Evolutionary conservation across 164 flowering plant genomes (phyloP).

Genomic region (Piper betle): DNA sequence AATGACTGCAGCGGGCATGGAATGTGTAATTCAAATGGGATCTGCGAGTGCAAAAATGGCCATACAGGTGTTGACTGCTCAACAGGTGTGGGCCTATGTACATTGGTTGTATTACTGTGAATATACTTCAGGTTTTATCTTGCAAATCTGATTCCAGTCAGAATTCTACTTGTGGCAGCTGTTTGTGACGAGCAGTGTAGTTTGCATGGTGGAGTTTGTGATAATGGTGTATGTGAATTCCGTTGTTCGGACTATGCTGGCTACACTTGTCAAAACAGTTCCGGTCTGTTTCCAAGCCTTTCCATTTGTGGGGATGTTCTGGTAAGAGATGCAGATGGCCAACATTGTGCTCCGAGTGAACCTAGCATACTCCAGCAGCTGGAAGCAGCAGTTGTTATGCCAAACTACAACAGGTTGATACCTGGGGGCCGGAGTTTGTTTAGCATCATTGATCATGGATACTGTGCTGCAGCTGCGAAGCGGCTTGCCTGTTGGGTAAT

Average conservation of each 20-base stretch:
- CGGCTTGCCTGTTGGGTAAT: constrained; percentile 97
- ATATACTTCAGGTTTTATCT: not conserved
- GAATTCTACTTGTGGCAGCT: constrained; percentile 37
- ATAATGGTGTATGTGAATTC: constrained; percentile 91
- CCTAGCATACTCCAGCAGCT: constrained; percentile 79
- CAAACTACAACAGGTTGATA: constrained; percentile 80
- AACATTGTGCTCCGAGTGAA: constrained; percentile 97
- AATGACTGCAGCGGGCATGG: constrained; percentile 69
- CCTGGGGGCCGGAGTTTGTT: constrained; percentile 68
- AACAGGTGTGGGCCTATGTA: constrained; percentile 42
- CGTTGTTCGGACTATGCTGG: constrained; percentile 99
- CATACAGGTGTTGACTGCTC: constrained; percentile 91
- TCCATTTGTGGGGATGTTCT: constrained; percentile 70
- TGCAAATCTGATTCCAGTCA: not conserved
- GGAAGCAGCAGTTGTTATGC: constrained; percentile 90
- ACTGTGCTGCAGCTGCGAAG: constrained; percentile 86
- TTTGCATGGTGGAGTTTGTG: constrained; percentile 97
- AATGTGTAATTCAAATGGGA: constrained; percentile 57
- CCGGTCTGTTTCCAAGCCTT: constrained; percentile 63
- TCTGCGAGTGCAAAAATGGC: constrained; percentile 74
- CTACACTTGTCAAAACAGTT: constrained; percentile 91
- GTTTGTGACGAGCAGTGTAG: constrained; percentile 95
- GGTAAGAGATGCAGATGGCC: constrained; percentile 49
- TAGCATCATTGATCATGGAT: constrained; percentile 49
- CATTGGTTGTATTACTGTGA: not conserved